Base-by-base conservation (phyloP, 1,284 basidiomycete species). In the Athelia sp. region DNA sequence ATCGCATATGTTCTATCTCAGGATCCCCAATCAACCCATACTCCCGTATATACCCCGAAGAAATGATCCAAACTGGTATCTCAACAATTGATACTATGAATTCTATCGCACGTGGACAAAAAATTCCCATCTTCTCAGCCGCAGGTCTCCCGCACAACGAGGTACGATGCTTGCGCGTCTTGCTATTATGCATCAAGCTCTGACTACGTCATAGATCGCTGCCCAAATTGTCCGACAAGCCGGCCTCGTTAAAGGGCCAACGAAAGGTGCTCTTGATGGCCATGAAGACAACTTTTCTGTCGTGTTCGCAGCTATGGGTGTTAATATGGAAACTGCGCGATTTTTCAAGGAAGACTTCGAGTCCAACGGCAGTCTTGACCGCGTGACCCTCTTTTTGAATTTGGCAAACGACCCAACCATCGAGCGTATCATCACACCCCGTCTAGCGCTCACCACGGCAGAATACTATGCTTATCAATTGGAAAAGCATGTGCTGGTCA, bases 301-400 rank as follows among this genome's bases (percentile, higher is more conserved):
- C 63, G 97, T 99, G 48, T 99, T 99, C 67, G 97, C 94, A 48
- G 97, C 97, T 40, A 99, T 99, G 97, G 97, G 97, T 84, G 97
- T 97, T 62, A 99, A 99, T 77, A 97, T 98, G 94, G 97, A 99
- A 72, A 99, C 97, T 8, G 97, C 97, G 26, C 86, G 97, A 49
- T 99, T 98, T 81, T 99, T 99, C 88, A 96, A 97, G 73, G 93
- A 98, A 68, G 97, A 99, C 76, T 99, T 99, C 68, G 95, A 99
- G 71, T 96, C 98, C 67, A 98, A 98, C 65, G 97, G 97, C 46
- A 92, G 90, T 77, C 81, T 99, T 57, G 95, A 98, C 72, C 90
- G 97, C 63, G 94, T 98, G 49, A 99, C 97, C 6, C 79, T 99
- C 54, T 99, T 99, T 87, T 81, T 99, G 69, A 99, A 99, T 76